Conservation (phyloP, 148 eudicot genomes). For the Camellia japonica region DNA sequence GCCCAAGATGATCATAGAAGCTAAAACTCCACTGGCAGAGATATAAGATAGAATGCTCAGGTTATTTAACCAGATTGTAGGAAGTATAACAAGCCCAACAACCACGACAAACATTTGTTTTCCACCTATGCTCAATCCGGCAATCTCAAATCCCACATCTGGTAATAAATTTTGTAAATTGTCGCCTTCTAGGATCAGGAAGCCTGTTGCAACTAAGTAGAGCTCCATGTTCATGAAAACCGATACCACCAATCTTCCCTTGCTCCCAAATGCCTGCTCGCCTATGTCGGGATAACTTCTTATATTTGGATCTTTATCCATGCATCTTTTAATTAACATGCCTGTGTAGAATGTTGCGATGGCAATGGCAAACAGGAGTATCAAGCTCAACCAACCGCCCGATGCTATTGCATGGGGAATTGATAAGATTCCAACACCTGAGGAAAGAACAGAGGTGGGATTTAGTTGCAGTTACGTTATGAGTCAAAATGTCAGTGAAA, state of each 20-base stretch:
- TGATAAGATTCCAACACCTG: constrained; percentile 46
- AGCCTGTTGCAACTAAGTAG: constrained; percentile 40
- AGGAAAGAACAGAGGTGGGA: neutral
- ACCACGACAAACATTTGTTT: constrained; percentile 26
- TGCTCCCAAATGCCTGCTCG: constrained; percentile 35
- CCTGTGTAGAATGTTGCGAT: constrained; percentile 33
- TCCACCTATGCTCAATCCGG: constrained; percentile 21
- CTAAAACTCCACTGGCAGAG: constrained; percentile 41
- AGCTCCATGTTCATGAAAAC: constrained; percentile 33
- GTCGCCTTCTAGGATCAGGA: constrained; percentile 49
- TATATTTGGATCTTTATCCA: constrained; percentile 34
- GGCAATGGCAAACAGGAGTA: constrained; percentile 28
- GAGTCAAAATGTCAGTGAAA: too few relatives aligned
- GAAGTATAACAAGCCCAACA: constrained; percentile 30
- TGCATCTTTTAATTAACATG: constrained; percentile 38
- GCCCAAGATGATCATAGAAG: constrained; percentile 24
- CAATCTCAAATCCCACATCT: constrained; percentile 5
- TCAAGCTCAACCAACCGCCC: constrained; percentile 42
- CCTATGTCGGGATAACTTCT: constrained; percentile 42
- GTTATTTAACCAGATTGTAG: constrained; percentile 32
- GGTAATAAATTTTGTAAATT: constrained; percentile 43
- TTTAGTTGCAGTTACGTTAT: neutral
- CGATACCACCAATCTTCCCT: constrained; percentile 25
- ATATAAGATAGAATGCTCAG: constrained; percentile 36
- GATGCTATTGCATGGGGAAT: constrained; percentile 40